Conservation (phyloP, 768 basidiomycete genomes). For the Fomitopsis serialis region DNA sequence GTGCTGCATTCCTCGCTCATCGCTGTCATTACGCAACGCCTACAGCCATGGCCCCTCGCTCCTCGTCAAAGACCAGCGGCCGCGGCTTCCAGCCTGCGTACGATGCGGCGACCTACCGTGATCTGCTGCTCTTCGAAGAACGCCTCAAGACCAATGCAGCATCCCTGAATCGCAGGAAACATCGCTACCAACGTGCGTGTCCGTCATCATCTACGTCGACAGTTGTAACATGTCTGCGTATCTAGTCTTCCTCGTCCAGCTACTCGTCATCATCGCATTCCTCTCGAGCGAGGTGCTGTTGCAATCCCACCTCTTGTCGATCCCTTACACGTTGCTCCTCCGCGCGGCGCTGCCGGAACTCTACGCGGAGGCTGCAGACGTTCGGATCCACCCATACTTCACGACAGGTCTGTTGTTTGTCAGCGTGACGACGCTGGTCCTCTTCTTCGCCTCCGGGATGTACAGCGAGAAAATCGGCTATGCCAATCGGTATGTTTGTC, state of each 20-base stretch:
- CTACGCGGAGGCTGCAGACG: constrained; percentile 34
- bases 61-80: constrained; percentile 22
- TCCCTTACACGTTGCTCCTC: constrained; percentile 55
- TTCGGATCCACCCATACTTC: constrained; percentile 66
- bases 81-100: constrained; percentile 54
- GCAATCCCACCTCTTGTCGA: constrained; percentile 57
- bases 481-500: constrained; percentile 76
- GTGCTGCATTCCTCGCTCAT: too few relatives aligned
- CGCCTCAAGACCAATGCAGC: constrained; percentile 91
- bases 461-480: constrained; percentile 97
- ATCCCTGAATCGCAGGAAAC: constrained; percentile 72
- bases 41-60: too few relatives aligned
- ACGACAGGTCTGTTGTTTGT: constrained; percentile 80
- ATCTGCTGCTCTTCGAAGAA: constrained; percentile 91
- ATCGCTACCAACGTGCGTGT: constrained; percentile 73
- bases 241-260: constrained; percentile 70
- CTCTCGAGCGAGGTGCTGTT: constrained; percentile 73
- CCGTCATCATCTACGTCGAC: constrained; percentile 1
- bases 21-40: too few relatives aligned
- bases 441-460: constrained; percentile 96
- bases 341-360: constrained; percentile 46
- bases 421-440: constrained; percentile 82
- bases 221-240: neutral
- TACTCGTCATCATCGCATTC: constrained; percentile 63
- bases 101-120: constrained; percentile 78